Evolutionary conservation across 208 protist genomes (phyloP), one percentile per base, ranked within the genome.

Genomic region (Phytomonas francai): DNA sequence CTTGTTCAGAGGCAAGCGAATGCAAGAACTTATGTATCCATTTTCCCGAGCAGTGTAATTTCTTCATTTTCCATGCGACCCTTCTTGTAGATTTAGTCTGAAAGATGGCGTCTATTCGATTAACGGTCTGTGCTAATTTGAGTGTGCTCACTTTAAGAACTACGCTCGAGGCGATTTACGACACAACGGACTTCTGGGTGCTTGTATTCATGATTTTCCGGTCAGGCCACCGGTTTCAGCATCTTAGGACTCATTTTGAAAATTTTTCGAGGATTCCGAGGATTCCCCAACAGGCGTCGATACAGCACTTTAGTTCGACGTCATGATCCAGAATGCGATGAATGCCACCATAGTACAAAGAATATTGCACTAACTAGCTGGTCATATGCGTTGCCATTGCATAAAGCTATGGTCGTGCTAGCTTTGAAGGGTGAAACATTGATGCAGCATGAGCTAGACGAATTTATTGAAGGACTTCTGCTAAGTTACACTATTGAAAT

Each of bases 341-440:
- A 78, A 65, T 87, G 81, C 62, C 78, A 84, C 58, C 76, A 69
- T 68, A 79, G 81, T 51, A 70, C 69, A 30, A 79, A 76, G 69
- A 74, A 87, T 69, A 49, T 19, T 19, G 8, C 33, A 11, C 33
- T 36, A 36, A 36, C 8, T 36, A 36, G 5, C 8, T 36, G 3
- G 33, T 36, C 33, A 36, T 66, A 63, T 65, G 77, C 80, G 95
- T 27, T 79, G 34, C 80, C 99, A 29, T 76, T 99, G 28, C 97
- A 99, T 74, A 97, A 99, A 79, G 91, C 95, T 0, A 97, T 95
- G 19, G 88, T 84, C 12, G 63, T 73, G 9, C 80, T 94, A 30
- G 91, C 93, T 63, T 22, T 73, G 7, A 83, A 88, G 65, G 86
- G 88, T 19, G 96, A 98, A 68, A 70, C 65, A 29, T 65, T 97